Conservation (phyloP, 805 yeast genomes). For the Saturnispora bothae region DNA sequence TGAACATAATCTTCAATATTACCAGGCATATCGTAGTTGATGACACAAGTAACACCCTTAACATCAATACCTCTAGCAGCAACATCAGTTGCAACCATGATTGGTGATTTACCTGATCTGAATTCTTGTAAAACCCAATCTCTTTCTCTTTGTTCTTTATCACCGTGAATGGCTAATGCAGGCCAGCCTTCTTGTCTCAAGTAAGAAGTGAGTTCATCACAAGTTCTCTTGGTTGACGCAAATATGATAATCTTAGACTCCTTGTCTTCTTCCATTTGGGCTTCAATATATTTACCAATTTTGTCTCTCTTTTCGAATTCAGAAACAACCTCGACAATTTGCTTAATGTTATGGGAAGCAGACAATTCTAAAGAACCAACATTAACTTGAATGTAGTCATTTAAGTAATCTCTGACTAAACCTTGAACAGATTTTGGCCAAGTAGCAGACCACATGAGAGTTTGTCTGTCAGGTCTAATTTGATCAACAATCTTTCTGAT, state of each 20-base stretch:
- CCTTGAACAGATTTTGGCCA: conserved; percentile 98
- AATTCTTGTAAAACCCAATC: conserved; percentile 97
- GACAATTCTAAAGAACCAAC: conserved; percentile 92
- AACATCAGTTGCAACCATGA: conserved; percentile 99
- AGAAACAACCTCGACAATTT: conserved; percentile 80
- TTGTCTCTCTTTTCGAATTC: conserved; percentile 94
- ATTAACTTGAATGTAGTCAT: conserved; percentile 92
- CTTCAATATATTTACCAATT: conserved; percentile 70
- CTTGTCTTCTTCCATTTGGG: conserved; percentile 59
- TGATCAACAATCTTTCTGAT: conserved; percentile 92
- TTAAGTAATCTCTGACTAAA: conserved; percentile 82
- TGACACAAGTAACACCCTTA: conserved; percentile 88
- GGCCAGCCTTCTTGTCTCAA: conserved; percentile 98
- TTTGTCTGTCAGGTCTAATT: conserved; percentile 99
- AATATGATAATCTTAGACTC: conserved; percentile 72
- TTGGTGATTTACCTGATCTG: conserved; percentile 84
- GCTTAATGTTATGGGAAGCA: conserved; percentile 94
- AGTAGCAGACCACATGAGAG: conserved; percentile 99
- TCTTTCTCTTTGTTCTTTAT: conserved; percentile 94
- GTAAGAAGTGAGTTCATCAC: conserved; percentile 88
- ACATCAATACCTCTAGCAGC: conserved; percentile 99
- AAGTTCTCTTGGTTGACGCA: conserved; percentile 94
- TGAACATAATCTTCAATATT: conserved; percentile 98
- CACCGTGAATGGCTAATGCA: conserved; percentile 97
- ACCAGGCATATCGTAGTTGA: conserved; percentile 96